Percentiles rank a stretch among this genome's conserved stretches.
These are phyloP conservation scores for Gigaspora rosea DNA, from an alignment of 192 early-diverging fungal genomes.

Conservation along the genomic window DNA sequence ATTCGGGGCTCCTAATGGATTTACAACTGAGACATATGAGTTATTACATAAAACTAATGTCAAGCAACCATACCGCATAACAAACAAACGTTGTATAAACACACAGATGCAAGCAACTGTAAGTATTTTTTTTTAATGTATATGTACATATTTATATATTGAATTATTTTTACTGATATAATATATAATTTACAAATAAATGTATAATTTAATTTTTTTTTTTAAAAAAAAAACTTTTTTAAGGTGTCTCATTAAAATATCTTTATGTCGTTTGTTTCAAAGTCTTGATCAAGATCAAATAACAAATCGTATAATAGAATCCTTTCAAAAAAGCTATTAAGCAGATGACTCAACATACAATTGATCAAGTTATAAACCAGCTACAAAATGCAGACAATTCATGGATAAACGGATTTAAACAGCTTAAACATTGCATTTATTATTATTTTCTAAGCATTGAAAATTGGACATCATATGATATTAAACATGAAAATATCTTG, in stretches of 20 bases:
- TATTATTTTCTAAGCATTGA: not conserved
- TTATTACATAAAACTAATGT: not conserved
- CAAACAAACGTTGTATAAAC: not conserved
- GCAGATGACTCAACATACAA: not conserved
- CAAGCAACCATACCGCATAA: not conserved
- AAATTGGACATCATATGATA: not conserved
- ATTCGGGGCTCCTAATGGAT: not conserved
- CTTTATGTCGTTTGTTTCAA: not conserved
- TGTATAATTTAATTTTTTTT: no score
- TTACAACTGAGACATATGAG: not conserved
- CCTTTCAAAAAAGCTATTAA: not conserved
- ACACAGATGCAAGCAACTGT: not conserved
- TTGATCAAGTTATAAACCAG: not conserved
- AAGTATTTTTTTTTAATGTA: not conserved
- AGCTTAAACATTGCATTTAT: no score
- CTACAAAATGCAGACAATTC: not conserved
- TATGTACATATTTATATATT: not conserved
- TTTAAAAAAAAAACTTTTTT: not conserved
- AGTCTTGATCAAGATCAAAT: not conserved
- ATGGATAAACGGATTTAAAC: not conserved
- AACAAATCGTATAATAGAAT: not conserved
- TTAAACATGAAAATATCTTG: not conserved
- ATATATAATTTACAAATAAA: not conserved
- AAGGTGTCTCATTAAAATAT: not conserved
- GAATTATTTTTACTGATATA: no score